phyloP scores from a whole-genome alignment of 306 rosid species.

The Hippophae rhamnoides region DNA sequence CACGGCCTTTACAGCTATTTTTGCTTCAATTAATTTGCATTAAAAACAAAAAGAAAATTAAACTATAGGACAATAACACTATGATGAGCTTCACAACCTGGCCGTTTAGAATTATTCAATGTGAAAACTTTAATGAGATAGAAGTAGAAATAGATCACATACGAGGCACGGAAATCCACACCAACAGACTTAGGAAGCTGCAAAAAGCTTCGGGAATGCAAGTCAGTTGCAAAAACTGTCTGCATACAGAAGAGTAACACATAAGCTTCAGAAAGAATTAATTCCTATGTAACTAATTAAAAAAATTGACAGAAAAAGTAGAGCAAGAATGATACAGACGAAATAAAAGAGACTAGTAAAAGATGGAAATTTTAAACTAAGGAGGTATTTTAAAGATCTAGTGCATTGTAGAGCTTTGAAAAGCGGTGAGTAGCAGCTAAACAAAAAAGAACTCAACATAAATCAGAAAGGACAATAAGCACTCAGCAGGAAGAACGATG shows the following conservation, averaged over 20 bases:
- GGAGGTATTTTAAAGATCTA: neutral
- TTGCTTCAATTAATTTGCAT: too few species aligned
- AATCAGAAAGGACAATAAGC: neutral
- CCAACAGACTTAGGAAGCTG: conserved; percentile 92
- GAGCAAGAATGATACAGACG: neutral
- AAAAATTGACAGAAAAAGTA: neutral
- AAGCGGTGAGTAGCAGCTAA: neutral
- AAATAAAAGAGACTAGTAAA: neutral
- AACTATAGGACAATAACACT: too few species aligned
- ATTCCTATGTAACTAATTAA: neutral
- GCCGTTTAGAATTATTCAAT: neutral
- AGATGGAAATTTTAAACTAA: neutral
- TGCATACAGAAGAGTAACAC: conserved; percentile 31
- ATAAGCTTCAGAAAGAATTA: conserved; percentile 9
- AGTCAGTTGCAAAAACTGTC: conserved; percentile 92
- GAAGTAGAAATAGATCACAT: conserved; percentile 24
- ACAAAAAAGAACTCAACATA: neutral
- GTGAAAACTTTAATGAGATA: neutral
- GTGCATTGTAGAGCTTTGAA: neutral
- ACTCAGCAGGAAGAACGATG: neutral
- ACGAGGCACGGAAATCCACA: conserved; percentile 98
- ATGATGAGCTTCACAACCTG: too few species aligned
- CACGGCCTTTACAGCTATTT: too few species aligned
- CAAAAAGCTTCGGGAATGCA: conserved; percentile 81
- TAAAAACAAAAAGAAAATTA: too few species aligned